Base-by-base conservation (phyloP, 768 basidiomycete genomes). In the Tephrocybe sp. region DNA sequence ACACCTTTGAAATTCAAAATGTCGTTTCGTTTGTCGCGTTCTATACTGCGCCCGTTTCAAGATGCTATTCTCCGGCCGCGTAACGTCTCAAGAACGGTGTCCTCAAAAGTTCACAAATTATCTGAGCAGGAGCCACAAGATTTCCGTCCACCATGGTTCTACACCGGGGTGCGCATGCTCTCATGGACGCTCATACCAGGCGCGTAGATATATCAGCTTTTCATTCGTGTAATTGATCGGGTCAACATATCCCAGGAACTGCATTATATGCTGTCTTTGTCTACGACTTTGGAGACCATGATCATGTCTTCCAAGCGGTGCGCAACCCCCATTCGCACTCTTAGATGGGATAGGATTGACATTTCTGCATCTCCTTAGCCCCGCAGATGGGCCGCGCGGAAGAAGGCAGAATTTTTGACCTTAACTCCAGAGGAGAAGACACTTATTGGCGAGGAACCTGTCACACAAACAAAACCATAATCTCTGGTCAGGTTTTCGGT, bases 281-380 rank as follows among this genome's bases (percentile, higher is more conserved):
- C 49, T 77, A 79, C 45, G 84, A 88, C 62, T 87, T 80, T 64
- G 85, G 85, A 3, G 80, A 84, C n/a, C 70, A 73, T 41, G 85
- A 88, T 19, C 85, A 88, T 62, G 81, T 86, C 22, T 88, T 85
- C 64, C 77, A 75, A 64, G 80, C 83, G 19, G 85, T 86, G 55
- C 62, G 82, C 72, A 40, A 2, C 13, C 43, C n/a, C 30, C 42
- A 16, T 12, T 14, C 45, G 22, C 20, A n/a, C n/a, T 45, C 43
- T 39, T 48, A 43, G 45, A 41, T 41, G 16, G 33, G 36, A 30
- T 4, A 23, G 14, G 12, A 34, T 31, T n/a, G 5, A 45, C 14
- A 34, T 5, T 2, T 41, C 26, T 12, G 23, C 38, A 33, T 34
- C 26, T 16, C 50, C 49, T 34, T 51, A 87, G 83, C 65, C 77